Evolutionary conservation across 805 yeast species (phyloP), one percentile per base, ranked within the genome.

Genomic region (Peterozyma toletana): DNA sequence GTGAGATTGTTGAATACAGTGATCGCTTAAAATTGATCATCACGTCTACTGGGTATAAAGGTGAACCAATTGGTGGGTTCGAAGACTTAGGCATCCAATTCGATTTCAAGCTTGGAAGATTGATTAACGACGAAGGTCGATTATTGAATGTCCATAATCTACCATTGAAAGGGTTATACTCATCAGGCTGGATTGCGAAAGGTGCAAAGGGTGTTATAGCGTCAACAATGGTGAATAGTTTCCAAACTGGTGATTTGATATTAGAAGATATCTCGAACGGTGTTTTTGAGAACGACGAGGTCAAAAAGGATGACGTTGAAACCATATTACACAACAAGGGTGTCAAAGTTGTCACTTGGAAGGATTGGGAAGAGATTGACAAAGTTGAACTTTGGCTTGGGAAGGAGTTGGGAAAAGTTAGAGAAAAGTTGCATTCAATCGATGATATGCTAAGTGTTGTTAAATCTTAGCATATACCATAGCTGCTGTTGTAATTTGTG

Each of bases 161-260:
- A 6, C 14, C 39, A 15, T 30, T 50, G 38, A 56, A 55, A 2
- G 83, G 87, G 0, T 64, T 87, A 46, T 91, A 89, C 53, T 80
- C 86, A 2, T 68, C 89, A 9, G 99, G 99, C 0, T 93, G 99
- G 99, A 81, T 89, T 39, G 78, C 84, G 45, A 80, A 76, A 41
- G 95, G 96, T 1, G 85, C 96, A 7, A 74, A 75, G 29, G 99
- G 99, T 1, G 95, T 88, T 3, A 93, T 93, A 50, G 95, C 95
- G 14, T 73, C 86, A 11, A 88, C 98, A 0, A 86, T 91, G 83
- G 75, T 83, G 73, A 89, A 85, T 47, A 78, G 96, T 1, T 82
- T 82, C 49, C 74, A 78, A 9, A 81, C 91, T 0, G 91, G 88
- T 0, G 86, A 79, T 27, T 64, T 70, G 11, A 68, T 93, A 0